Evolutionary conservation across 305 asterid species (phyloP), one percentile per base, ranked within the genome.

Genomic region (Ruellia speciosa): DNA sequence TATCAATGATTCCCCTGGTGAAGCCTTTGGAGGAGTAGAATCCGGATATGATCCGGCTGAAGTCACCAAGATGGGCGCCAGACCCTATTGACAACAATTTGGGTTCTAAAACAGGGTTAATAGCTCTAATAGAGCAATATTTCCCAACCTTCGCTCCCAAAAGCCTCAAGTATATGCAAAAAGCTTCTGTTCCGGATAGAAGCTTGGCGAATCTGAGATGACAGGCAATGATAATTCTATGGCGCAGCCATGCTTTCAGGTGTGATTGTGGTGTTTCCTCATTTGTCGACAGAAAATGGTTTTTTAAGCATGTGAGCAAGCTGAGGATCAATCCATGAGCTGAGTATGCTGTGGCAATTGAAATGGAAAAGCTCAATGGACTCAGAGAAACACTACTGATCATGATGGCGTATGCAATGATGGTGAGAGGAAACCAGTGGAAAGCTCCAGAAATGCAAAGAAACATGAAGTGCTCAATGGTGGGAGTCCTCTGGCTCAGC

Each of bases 171-270:
- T 88, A 86, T 33, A 80, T 74, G 67, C 97, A 81, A 54, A 86
- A 88, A 47, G 92, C 85, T 77, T 88, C 97, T 2, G 97, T 86
- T 50, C 97, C 97, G 1, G 97, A 88, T 39, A 88, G 90, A 46
- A 88, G 82, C 75, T 86, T 88, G 2, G 97, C 77, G 37, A 86
- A 88, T 71, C 95, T 75, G 40, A 83, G 76, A 74, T 88, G 94
- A 54, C 89, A 86, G 18, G 89, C 75, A 9, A 74, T 68, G 13
- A 64, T 72, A 37, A 81, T 58, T 65, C 89, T 76, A 49, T 84
- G 94, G 35, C 73, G 81, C 16, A 88, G 66, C 95, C 95, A 86
- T 43, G 56, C 75, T 64, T 58, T 67, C 12, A 67, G 72, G 43
- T 67, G 65, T 49, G 72, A 9, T 35, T 68, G 51, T 41, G 67